These are phyloP conservation scores for Saccharomyces hybrid DNA, from an alignment of 1,139 yeast species.

Conservation along the genomic window DNA sequence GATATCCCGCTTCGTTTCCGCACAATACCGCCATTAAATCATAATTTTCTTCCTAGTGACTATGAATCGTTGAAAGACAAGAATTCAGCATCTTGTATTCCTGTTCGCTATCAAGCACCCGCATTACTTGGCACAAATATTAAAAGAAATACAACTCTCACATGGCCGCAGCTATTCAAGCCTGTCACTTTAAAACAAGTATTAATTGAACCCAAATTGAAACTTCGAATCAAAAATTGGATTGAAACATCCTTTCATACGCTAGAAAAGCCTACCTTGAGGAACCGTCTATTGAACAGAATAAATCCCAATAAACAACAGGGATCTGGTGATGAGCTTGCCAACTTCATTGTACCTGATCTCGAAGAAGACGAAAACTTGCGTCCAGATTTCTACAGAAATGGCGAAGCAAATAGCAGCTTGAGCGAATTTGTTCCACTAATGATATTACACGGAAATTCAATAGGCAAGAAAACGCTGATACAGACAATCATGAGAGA, in stretches of 20 bases:
- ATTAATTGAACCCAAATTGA: slow-evolving; percentile 28
- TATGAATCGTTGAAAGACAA: background rate
- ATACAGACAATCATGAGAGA: slow-evolving; percentile 62
- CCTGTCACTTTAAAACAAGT: slow-evolving; percentile 37
- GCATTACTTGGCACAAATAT: slow-evolving; percentile 1
- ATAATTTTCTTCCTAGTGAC: background rate
- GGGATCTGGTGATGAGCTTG: slow-evolving; percentile 29
- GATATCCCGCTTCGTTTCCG: background rate
- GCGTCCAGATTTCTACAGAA: slow-evolving; percentile 23
- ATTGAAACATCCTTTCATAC: slow-evolving; percentile 40
- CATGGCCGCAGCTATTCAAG: slow-evolving; percentile 42
- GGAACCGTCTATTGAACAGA: slow-evolving; percentile 31
- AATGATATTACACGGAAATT: slow-evolving; percentile 63
- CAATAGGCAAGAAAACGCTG: slow-evolving; percentile 73
- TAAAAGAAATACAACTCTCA: slow-evolving; percentile 1
- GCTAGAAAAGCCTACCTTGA: slow-evolving; percentile 34
- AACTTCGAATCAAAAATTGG: slow-evolving; percentile 40
- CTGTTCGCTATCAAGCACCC: background rate
- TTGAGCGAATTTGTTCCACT: slow-evolving; percentile 45
- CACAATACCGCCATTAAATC: background rate
- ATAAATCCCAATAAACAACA: slow-evolving; percentile 12
- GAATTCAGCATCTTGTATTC: background rate
- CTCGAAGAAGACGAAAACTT: slow-evolving; percentile 22
- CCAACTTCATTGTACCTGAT: slow-evolving; percentile 39
- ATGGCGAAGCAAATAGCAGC: slow-evolving; percentile 19